Evolutionary conservation across 108 stramenopile genomes (phyloP).

Genomic region (Pseudonitzschia delicatissima): DNA sequence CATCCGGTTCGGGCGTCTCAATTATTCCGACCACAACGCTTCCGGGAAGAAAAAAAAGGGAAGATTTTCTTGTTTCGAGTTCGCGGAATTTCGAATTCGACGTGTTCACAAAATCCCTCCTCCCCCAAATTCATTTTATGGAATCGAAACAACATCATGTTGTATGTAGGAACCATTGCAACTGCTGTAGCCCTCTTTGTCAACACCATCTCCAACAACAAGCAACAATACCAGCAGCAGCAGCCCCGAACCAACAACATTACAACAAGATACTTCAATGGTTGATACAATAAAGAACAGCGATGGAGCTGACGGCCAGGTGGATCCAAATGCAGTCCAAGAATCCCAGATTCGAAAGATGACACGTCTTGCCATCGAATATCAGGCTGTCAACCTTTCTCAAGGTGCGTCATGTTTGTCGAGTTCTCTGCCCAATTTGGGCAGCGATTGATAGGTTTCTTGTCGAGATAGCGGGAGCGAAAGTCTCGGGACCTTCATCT

Average conservation of each 20-base stretch:
- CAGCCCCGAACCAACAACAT: too few relatives aligned
- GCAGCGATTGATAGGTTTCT: too few relatives aligned
- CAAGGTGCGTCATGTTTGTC: slow-evolving; percentile 20
- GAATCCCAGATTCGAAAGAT: slow-evolving; percentile 70
- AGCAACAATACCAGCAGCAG: neutral
- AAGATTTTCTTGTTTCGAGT: neutral
- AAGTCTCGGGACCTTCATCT: too few relatives aligned
- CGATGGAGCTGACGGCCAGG: neutral
- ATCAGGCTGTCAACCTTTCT: slow-evolving; percentile 57
- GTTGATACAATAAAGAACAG: too few relatives aligned
- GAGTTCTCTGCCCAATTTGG: too few relatives aligned
- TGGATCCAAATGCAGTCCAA: slow-evolving; percentile 22
- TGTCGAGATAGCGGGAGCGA: neutral
- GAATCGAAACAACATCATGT: too few relatives aligned
- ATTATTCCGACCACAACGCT: too few relatives aligned
- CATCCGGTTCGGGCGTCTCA: too few relatives aligned
- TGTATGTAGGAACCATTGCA: neutral
- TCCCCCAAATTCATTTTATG: too few relatives aligned
- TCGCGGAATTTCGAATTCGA: too few relatives aligned
- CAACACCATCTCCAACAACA: neutral
- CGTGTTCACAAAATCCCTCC: too few relatives aligned
- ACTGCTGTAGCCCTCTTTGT: neutral
- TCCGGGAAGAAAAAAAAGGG: neutral
- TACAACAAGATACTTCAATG: too few relatives aligned
- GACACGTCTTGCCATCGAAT: slow-evolving; percentile 60